Evolutionary conservation across 1,139 yeast species (phyloP).

Genomic region (Debaryomycetaceae sp.): DNA sequence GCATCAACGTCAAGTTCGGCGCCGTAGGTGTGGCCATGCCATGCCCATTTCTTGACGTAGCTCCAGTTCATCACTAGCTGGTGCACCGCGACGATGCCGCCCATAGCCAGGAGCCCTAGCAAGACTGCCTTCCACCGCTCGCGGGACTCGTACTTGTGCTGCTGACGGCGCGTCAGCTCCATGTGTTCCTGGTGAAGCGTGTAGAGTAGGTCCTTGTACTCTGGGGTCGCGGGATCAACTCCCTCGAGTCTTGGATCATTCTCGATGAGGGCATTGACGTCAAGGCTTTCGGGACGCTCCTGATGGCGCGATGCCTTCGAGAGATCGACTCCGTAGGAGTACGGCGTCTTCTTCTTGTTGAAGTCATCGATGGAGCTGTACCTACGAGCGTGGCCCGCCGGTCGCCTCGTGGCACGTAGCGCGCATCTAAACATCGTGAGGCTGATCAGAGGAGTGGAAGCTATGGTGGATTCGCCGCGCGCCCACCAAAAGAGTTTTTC

Average conservation of each 20-base stretch:
- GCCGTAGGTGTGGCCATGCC: slow-evolving; percentile 6
- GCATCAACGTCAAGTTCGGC: slow-evolving; percentile 3
- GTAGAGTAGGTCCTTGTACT: slow-evolving; percentile 32
- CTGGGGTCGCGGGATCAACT: slow-evolving; percentile 31
- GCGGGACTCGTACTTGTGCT: slow-evolving; percentile 22
- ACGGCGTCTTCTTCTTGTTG: slow-evolving; percentile 33
- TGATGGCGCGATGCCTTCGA: too few relatives aligned
- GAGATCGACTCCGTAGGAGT: slow-evolving; percentile 25
- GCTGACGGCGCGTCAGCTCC: slow-evolving; percentile 18
- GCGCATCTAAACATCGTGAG: background rate
- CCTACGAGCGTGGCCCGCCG: background rate
- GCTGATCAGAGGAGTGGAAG: too few relatives aligned
- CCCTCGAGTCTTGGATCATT: slow-evolving; percentile 31
- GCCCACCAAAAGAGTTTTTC: too few relatives aligned
- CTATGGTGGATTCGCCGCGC: too few relatives aligned
- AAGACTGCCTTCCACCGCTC: slow-evolving; percentile 35
- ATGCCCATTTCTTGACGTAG: slow-evolving; percentile 21
- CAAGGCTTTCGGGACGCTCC: slow-evolving; percentile 11
- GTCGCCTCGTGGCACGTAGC: background rate
- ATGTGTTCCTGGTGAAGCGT: slow-evolving; percentile 27
- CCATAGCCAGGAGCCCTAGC: slow-evolving; percentile 28
- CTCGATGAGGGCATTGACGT: slow-evolving; percentile 23
- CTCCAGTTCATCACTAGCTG: slow-evolving; percentile 41
- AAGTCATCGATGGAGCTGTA: slow-evolving; percentile 14
- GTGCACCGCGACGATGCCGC: slow-evolving; percentile 32